phyloP scores from a whole-genome alignment of 2,329 filamentous ascomycete species.

The Colletotrichum sojae region DNA sequence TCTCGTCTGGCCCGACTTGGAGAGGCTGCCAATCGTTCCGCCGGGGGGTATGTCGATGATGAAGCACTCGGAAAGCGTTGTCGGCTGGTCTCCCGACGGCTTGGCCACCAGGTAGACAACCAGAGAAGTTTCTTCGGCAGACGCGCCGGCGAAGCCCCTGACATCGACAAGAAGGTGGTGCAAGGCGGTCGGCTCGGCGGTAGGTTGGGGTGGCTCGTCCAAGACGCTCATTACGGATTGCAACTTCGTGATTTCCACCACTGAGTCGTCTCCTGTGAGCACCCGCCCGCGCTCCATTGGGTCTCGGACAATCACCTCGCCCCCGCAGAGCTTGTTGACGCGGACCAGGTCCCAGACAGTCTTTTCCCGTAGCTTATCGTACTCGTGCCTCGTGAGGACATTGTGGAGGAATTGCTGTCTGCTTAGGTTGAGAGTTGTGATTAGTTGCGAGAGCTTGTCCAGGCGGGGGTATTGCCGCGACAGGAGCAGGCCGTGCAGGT shows the following conservation, averaged over 20 bases:
- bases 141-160: conserved; percentile 83
- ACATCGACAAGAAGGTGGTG: conserved; percentile 89
- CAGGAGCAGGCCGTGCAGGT: conserved; percentile 91
- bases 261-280: conserved; percentile 91
- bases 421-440: conserved; percentile 86
- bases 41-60: conserved; percentile 82
- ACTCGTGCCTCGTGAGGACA: conserved; percentile 89
- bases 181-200: conserved; percentile 77
- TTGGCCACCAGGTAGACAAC: conserved; percentile 85
- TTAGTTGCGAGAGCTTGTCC: conserved; percentile 84
- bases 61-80: conserved; percentile 86
- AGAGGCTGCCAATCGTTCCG: conserved; percentile 76
- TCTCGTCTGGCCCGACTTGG: conserved; percentile 78
- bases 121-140: conserved; percentile 81
- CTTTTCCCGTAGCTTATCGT: conserved; percentile 83
- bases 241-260: conserved; percentile 89
- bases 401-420: conserved; percentile 94
- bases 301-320: conserved; percentile 95
- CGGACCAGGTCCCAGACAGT: conserved; percentile 96
- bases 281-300: conserved; percentile 86
- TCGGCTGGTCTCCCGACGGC: conserved; percentile 72
- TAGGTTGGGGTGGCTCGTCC: conserved; percentile 81
- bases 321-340: conserved; percentile 94
- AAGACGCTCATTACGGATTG: conserved; percentile 97
- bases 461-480: conserved; percentile 85